phyloP scores from a whole-genome alignment of 176 grass and related monocot genomes.

The Musa beccarii region DNA sequence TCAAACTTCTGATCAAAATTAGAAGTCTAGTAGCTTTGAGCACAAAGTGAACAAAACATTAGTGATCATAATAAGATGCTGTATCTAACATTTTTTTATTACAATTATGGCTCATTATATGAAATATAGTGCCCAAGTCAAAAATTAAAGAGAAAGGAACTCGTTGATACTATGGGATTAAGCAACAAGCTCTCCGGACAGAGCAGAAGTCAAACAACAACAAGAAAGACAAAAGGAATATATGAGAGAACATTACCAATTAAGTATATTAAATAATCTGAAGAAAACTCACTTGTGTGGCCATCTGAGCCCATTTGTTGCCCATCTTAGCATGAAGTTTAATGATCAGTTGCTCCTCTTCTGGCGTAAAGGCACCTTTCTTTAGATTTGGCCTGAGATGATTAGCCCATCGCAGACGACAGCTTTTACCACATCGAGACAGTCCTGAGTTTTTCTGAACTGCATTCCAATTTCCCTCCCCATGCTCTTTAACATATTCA shows the following conservation, averaged over 20 bases:
- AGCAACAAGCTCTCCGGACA: background rate
- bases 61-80: background rate
- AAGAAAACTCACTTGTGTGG: slow-evolving; percentile 38
- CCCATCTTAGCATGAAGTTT: slow-evolving; percentile 76
- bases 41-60: background rate
- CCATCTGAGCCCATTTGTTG: slow-evolving; percentile 95
- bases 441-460: slow-evolving; percentile 83
- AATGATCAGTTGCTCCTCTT: slow-evolving; percentile 73
- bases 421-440: slow-evolving; percentile 84
- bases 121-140: background rate
- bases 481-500: slow-evolving; percentile 80
- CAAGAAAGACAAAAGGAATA: background rate
- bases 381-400: slow-evolving; percentile 83
- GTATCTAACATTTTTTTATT: background rate
- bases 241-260: background rate
- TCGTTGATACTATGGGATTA: background rate
- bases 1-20: too few relatives aligned
- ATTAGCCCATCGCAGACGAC: slow-evolving; percentile 85
- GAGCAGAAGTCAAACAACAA: background rate
- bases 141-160: too few relatives aligned
- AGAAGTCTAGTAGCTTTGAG: too few relatives aligned
- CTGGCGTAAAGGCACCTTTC: slow-evolving; percentile 65
- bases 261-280: slow-evolving; percentile 17
- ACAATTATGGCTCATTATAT: too few relatives aligned
- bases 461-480: slow-evolving; percentile 92